These are phyloP conservation scores for Amaranthus palmeri DNA, from an alignment of 148 eudicot species.

Conservation along the genomic window DNA sequence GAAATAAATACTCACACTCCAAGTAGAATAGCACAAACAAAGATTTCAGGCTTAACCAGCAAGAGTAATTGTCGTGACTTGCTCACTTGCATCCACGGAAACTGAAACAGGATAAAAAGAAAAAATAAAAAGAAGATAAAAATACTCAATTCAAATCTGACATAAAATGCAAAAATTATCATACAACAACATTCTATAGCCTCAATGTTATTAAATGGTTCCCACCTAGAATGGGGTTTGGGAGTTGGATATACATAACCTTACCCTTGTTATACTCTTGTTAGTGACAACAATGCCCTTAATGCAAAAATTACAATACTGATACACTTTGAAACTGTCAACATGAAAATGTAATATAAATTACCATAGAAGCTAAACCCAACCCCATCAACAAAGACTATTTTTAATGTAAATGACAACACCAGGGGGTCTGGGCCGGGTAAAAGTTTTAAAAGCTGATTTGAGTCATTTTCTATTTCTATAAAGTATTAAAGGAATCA, in stretches of 20 bases:
- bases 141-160: neutral
- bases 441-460: neutral
- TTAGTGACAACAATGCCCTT: too few species aligned
- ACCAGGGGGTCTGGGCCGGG: neutral
- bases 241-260: too few species aligned
- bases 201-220: too few species aligned
- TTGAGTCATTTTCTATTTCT: neutral
- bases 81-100: conserved; percentile 53
- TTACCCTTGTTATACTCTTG: too few species aligned
- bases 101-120: conserved; percentile 24
- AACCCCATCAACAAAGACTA: neutral
- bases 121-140: too few species aligned
- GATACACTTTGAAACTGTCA: too few species aligned
- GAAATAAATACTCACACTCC: conserved; percentile 33
- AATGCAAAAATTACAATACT: too few species aligned
- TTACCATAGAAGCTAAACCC: neutral
- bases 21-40: conserved; percentile 29
- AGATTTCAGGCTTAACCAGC: conserved; percentile 37
- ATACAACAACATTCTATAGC: too few species aligned
- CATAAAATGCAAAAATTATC: too few species aligned
- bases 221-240: too few species aligned
- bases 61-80: conserved; percentile 31
- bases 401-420: neutral
- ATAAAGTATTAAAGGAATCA: neutral
- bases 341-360: neutral